Percentiles rank a stretch among this genome's conserved stretches.
Conservation (phyloP, 306 rosid genomes). For the Fragaria iinumae region DNA sequence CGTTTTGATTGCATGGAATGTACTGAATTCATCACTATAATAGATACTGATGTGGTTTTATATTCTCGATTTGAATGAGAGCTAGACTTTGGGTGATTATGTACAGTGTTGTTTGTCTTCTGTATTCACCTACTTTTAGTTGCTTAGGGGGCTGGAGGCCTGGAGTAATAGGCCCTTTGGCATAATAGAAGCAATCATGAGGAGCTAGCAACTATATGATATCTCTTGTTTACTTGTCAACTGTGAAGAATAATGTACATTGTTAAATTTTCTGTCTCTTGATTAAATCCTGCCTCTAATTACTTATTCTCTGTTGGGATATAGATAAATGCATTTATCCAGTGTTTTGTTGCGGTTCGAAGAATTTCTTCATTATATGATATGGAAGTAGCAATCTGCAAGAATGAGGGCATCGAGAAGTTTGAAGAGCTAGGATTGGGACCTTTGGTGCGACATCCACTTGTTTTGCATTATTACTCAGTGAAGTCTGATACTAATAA, state of each 20-base stretch:
- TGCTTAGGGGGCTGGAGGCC: no score
- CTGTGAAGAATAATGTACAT: not conserved
- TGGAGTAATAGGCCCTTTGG: not conserved
- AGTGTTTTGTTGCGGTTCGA: constrained; percentile 83
- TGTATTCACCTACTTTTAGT: not conserved
- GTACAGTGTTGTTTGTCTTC: not conserved
- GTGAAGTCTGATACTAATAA: constrained; percentile 44
- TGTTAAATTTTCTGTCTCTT: not conserved
- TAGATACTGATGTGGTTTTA: not conserved
- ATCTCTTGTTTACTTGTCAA: not conserved
- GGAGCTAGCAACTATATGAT: not conserved
- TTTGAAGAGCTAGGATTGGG: constrained; percentile 80
- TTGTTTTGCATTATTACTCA: constrained; percentile 69
- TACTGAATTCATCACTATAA: not conserved
- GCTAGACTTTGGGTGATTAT: not conserved
- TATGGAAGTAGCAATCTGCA: constrained; percentile 72
- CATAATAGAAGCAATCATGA: not conserved
- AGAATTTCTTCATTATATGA: constrained; percentile 67
- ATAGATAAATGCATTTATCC: constrained; percentile 83
- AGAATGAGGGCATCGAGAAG: constrained; percentile 55
- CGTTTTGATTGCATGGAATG: not conserved
- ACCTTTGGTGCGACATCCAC: constrained; percentile 75
- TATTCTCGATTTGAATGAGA: not conserved
- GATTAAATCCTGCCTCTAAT: constrained; percentile 3
- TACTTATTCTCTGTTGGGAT: constrained; percentile 25